phyloP scores from a whole-genome alignment of 169 alveolate genomes.

The Plasmodium gallinaceum region DNA sequence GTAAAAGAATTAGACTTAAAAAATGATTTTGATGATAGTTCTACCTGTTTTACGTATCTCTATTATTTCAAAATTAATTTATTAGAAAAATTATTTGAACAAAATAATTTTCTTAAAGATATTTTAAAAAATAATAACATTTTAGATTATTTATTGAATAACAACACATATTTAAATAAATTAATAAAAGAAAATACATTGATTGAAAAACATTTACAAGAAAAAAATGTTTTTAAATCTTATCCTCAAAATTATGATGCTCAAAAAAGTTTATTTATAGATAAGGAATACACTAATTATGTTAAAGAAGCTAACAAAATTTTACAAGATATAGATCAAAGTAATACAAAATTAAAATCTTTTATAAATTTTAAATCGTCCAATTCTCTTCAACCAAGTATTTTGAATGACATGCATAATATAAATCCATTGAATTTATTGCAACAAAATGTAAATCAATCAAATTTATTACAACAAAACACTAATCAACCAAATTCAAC shows the following conservation, averaged over 20 bases:
- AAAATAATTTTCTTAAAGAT: constrained; percentile 38
- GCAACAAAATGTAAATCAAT: too few species aligned
- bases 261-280: constrained; percentile 7
- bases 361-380: constrained; percentile 12
- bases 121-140: constrained; percentile 43
- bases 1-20: not conserved
- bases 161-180: constrained; percentile 32
- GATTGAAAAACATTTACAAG: constrained; percentile 33
- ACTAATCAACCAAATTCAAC: too few species aligned
- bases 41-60: constrained; percentile 18
- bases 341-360: constrained; percentile 16
- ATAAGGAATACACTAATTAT: constrained; percentile 22
- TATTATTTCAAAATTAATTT: constrained; percentile 35
- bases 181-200: constrained; percentile 64
- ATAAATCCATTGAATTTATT: not conserved
- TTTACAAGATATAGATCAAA: constrained; percentile 20
- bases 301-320: constrained; percentile 33
- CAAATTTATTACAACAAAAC: too few species aligned
- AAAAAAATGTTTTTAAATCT: constrained; percentile 23
- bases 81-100: constrained; percentile 50
- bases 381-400: not conserved
- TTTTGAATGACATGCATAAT: not conserved
- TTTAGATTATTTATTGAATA: constrained; percentile 23
- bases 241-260: constrained; percentile 1
- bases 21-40: not conserved